Evolutionary conservation across 2,329 filamentous ascomycete species (phyloP), one percentile per base, ranked within the genome.

Genomic region (Orbilia ellipsospora): DNA sequence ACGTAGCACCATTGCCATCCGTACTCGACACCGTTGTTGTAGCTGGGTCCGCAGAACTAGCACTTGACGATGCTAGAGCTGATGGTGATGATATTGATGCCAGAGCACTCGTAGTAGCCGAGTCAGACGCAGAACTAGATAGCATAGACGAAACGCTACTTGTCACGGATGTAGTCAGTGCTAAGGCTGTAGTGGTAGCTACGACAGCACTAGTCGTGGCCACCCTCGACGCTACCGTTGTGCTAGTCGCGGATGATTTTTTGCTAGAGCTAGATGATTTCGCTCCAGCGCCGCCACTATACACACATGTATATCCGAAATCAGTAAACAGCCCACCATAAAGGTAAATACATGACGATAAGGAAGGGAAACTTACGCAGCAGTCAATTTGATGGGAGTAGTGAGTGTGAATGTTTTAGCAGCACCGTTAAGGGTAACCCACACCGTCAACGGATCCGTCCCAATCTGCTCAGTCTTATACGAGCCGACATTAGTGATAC

Each of bases 401-500:
- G 60, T 65, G n/a, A 73, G 45, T 0, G 68, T 65, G 31, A 73
- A 73, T 2, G 54, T 65, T 28, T 73, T 73, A 6, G 28, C 48
- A 13, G 60, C 68, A 48, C 68, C 68, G 20, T 8, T 65, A 4
- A 73, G 48, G 4, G 60, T 73, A 54, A 73, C 61, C 68, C 61
- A 73, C 28, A 73, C 6, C 0, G 69, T 62, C 62, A 73, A 61
- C 15, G 62, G 62, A 20, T 73, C 69, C n/a, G 51, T 61, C 7
- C 61, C 61, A 57, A 73, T 66, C n/a, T 67, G 55, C 23, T 62
- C 55, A 3, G 69, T 62, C 16, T 66, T 73, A 36, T 56, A 66
- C 1, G 62, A 67, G 12, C 69, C 69, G 23, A 73, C 55, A 57
- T 73, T 66, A 12, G 69, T 73, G 18, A 66, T 61, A 36, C 62